Conservation (phyloP, 2,329 filamentous ascomycete genomes). For the Colletotrichum musicola region DNA sequence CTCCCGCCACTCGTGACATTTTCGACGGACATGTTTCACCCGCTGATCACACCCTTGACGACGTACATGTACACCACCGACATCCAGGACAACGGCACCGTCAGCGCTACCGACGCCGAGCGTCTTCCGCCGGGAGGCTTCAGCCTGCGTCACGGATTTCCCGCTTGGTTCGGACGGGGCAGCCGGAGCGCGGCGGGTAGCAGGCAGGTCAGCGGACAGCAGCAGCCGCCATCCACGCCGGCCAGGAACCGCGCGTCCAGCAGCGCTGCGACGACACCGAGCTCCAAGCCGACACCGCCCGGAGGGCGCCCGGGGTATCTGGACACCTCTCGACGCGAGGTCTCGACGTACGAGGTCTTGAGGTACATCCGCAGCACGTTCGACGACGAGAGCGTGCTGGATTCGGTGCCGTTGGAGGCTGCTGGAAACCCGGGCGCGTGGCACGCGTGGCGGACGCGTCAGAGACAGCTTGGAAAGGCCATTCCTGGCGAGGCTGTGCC, state of each 20-base stretch:
- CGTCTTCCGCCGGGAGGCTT: constrained; percentile 89
- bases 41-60: constrained; percentile 90
- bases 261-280: constrained; percentile 47
- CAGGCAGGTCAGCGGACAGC: constrained; percentile 58
- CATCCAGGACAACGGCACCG: constrained; percentile 79
- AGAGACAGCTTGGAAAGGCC: constrained; percentile 35
- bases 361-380: constrained; percentile 87
- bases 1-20: constrained; percentile 89
- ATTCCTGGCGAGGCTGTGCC: not conserved
- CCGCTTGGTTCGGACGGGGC: constrained; percentile 83
- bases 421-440: constrained; percentile 93
- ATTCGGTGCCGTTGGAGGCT: constrained; percentile 82
- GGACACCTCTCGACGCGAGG: constrained; percentile 55
- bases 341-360: constrained; percentile 76
- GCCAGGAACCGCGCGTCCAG: constrained; percentile 40
- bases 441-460: constrained; percentile 88
- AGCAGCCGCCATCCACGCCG: constrained; percentile 45
- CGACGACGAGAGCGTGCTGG: constrained; percentile 80
- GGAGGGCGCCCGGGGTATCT: constrained; percentile 53
- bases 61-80: constrained; percentile 93
- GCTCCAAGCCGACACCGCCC: constrained; percentile 45
- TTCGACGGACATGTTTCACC: constrained; percentile 93
- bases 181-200: constrained; percentile 54
- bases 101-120: constrained; percentile 87
- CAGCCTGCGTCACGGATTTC: constrained; percentile 90